Evolutionary conservation across 1,139 yeast genomes (phyloP).

Genomic region (Yarrowia galli): DNA sequence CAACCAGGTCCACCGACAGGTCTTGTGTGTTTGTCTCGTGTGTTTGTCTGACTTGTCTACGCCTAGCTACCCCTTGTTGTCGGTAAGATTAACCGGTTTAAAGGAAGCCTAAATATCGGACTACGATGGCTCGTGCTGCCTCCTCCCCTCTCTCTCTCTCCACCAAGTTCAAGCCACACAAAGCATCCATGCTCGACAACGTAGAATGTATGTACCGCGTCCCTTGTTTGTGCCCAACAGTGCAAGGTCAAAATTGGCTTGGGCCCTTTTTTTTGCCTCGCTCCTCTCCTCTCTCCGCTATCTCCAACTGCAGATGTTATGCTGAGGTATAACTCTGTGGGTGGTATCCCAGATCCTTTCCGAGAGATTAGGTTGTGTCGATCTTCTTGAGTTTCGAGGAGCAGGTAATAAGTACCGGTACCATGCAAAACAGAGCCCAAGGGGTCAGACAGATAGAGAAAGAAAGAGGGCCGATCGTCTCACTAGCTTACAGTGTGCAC

Average conservation of each 20-base stretch:
- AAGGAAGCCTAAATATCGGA: constrained; percentile 1
- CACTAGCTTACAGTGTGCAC: background rate
- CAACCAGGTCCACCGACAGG: background rate
- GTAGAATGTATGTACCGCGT: background rate
- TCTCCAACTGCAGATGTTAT: constrained; percentile 9
- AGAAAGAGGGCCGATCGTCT: background rate
- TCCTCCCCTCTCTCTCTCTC: background rate
- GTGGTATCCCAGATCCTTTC: constrained; percentile 26
- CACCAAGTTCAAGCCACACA: background rate
- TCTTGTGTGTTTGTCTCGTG: no score
- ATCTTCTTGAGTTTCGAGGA: background rate
- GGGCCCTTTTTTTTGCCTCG: background rate
- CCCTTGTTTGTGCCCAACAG: background rate
- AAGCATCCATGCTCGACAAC: background rate
- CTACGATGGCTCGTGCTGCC: background rate
- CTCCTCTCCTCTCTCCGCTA: background rate
- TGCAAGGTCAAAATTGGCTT: background rate
- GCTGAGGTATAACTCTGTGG: constrained; percentile 24
- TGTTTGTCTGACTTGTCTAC: no score
- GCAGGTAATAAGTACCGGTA: background rate
- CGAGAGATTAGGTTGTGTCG: constrained; percentile 25
- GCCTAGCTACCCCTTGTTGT: background rate
- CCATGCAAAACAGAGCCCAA: no score
- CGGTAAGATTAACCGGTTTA: constrained; percentile 4
- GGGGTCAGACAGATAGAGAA: background rate